Conservation (phyloP, 805 yeast species). For the Sporopachydermia quercuum region DNA sequence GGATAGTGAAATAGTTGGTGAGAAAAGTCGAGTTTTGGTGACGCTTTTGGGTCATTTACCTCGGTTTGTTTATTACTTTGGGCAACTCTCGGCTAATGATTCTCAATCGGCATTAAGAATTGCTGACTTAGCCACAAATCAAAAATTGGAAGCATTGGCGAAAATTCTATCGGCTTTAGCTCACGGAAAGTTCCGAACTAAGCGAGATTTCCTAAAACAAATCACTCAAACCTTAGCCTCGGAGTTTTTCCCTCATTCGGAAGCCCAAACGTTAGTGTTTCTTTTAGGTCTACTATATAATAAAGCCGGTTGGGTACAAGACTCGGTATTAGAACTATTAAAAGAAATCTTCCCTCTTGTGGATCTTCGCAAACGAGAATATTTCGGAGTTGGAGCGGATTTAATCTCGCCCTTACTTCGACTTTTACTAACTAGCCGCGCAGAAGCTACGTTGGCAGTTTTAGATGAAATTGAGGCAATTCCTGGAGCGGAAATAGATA, state of each 20-base stretch:
- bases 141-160: conserved; percentile 42
- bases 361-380: conserved; percentile 63
- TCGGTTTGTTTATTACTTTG: conserved; percentile 63
- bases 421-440: conserved; percentile 66
- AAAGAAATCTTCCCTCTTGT: conserved; percentile 63
- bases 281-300: conserved; percentile 71
- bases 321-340: conserved; percentile 64
- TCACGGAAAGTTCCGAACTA: conserved; percentile 72
- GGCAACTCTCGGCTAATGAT: conserved; percentile 39
- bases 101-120: conserved; percentile 39
- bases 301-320: conserved; percentile 60
- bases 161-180: conserved; percentile 65
- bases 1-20: conserved; percentile 67
- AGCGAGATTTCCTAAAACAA: conserved; percentile 77
- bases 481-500: conserved; percentile 84
- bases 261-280: conserved; percentile 61
- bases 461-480: conserved; percentile 72
- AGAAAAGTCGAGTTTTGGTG: conserved; percentile 51
- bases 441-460: conserved; percentile 79
- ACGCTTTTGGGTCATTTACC: conserved; percentile 73
- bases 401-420: conserved; percentile 80
- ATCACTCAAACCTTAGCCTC: conserved; percentile 54
- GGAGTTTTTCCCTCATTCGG: conserved; percentile 57
- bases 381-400: conserved; percentile 88
- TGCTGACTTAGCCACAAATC: conserved; percentile 42